Percentiles rank a stretch among this genome's conserved stretches.
Conservation (phyloP, 306 rosid species). For the Leucaena leucocephala region DNA sequence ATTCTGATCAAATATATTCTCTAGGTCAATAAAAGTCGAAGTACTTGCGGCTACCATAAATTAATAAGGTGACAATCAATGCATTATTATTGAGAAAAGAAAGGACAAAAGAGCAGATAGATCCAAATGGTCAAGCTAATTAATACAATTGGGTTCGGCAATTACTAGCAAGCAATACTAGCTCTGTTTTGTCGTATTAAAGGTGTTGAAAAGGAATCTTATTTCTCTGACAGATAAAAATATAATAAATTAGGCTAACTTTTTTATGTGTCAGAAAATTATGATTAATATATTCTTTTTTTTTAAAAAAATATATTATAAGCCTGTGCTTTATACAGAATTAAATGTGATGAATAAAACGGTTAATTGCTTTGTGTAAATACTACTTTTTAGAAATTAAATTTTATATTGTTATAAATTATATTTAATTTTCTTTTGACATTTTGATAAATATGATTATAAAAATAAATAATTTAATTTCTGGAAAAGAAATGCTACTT, state of each 20-base stretch:
- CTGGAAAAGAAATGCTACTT: background rate
- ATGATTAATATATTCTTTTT: background rate
- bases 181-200: slow-evolving; percentile 46
- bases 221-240: slow-evolving; percentile 41
- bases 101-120: slow-evolving; percentile 40
- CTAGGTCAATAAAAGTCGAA: slow-evolving; percentile 22
- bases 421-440: background rate
- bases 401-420: too few species aligned
- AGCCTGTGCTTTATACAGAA: background rate
- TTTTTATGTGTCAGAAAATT: background rate
- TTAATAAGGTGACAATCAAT: slow-evolving; percentile 5
- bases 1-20: slow-evolving; percentile 9
- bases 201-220: slow-evolving; percentile 55
- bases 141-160: slow-evolving; percentile 45
- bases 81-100: slow-evolving; percentile 37
- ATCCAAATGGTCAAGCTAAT: slow-evolving; percentile 48
- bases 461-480: background rate
- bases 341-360: background rate
- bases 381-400: background rate
- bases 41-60: slow-evolving; percentile 36
- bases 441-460: background rate
- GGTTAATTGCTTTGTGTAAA: background rate
- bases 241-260: background rate
- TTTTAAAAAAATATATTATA: background rate
- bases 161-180: slow-evolving; percentile 36